A percentile compares a stretch with the other conserved stretches of the same genome.
These are phyloP conservation scores for Erodium texanum DNA, from an alignment of 441 rosid species.

Conservation along the genomic window DNA sequence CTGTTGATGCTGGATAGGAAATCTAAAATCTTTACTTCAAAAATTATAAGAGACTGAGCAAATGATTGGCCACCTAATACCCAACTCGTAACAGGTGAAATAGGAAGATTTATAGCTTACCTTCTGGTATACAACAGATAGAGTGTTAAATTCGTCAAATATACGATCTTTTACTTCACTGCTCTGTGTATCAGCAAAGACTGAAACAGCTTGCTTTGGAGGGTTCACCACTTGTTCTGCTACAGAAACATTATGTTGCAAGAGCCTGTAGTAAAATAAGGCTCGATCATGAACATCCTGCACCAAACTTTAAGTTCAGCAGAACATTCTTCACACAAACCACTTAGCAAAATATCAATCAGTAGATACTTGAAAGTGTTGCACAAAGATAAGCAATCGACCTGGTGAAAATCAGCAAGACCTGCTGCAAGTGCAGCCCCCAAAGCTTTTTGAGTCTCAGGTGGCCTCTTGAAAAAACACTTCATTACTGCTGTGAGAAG, in stretches of 20 bases:
- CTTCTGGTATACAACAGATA: constrained; percentile 91
- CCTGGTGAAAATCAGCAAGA: constrained; percentile 88
- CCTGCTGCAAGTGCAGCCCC: constrained; percentile 92
- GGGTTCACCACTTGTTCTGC: constrained; percentile 90
- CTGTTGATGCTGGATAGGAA: not conserved
- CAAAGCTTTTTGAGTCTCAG: constrained; percentile 85
- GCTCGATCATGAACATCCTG: constrained; percentile 99
- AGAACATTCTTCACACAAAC: constrained; percentile 13
- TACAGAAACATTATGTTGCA: constrained; percentile 56
- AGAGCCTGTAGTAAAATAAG: constrained; percentile 87
- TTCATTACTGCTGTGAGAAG: constrained; percentile 92
- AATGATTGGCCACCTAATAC: not conserved
- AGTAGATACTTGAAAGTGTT: constrained; percentile 9
- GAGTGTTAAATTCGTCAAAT: constrained; percentile 92
- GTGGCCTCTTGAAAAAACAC: constrained; percentile 90
- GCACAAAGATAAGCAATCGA: constrained; percentile 14
- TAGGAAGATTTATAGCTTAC: constrained; percentile 29
- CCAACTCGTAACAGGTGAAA: not conserved
- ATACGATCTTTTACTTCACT: constrained; percentile 95
- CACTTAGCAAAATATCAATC: not conserved
- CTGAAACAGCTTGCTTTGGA: constrained; percentile 97
- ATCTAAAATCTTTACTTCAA: not conserved
- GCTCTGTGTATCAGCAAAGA: constrained; percentile 95
- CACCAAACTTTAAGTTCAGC: constrained; percentile 23
- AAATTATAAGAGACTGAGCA: not conserved